These are phyloP conservation scores for Lumnitzera racemosa DNA, from an alignment of 345 rosid species.

Conservation along the genomic window DNA sequence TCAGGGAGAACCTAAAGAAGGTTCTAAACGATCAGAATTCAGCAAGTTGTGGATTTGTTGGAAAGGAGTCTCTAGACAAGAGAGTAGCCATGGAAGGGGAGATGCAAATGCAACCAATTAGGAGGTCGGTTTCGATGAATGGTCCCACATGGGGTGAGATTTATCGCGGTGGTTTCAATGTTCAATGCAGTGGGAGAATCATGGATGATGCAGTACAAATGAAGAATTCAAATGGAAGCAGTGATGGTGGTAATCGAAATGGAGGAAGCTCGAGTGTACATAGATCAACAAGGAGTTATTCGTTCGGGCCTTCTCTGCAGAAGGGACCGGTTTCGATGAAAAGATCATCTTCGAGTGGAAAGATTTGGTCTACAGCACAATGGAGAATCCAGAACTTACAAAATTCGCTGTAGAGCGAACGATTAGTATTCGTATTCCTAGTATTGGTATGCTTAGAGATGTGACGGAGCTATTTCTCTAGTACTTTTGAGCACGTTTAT, in stretches of 20 bases:
- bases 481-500: no score
- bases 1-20: slow-evolving; percentile 8
- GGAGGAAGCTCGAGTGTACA: slow-evolving; percentile 19
- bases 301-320: slow-evolving; percentile 28
- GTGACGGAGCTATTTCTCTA: no score
- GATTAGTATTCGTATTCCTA: no score
- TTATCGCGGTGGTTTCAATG: no score
- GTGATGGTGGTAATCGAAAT: not conserved
- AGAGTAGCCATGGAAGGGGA: slow-evolving; percentile 6
- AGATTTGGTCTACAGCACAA: slow-evolving; percentile 23
- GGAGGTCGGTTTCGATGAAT: slow-evolving; percentile 56
- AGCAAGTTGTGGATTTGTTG: slow-evolving; percentile 11
- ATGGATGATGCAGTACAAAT: not conserved
- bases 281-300: slow-evolving; percentile 25
- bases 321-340: slow-evolving; percentile 33
- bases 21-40: not conserved
- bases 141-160: slow-evolving; percentile 1
- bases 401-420: no score
- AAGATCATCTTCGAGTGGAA: slow-evolving; percentile 31
- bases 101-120: slow-evolving; percentile 15
- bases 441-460: no score
- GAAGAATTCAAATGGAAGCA: slow-evolving; percentile 7
- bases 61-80: not conserved
- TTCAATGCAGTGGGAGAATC: no score
- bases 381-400: slow-evolving; percentile 19